A percentile compares a stretch with the other conserved stretches of the same genome.
phyloP scores from a whole-genome alignment of 495 filamentous ascomycete genomes.

The Aspergillus saccharolyticus region DNA sequence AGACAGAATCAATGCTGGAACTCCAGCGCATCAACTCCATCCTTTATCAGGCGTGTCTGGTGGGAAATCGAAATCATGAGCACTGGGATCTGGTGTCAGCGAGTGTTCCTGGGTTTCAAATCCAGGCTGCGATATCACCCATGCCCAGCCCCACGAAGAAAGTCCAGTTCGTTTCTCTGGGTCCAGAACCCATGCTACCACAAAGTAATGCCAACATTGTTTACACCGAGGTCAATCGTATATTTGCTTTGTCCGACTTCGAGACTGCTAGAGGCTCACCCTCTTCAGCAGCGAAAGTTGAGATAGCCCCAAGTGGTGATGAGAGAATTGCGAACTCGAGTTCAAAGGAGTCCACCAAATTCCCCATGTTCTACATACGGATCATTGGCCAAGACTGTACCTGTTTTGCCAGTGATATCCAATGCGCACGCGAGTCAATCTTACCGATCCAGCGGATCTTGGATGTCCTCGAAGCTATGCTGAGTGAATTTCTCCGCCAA shows the following conservation, averaged over 20 bases:
- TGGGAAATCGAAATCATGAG: slow-evolving; percentile 43
- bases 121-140: slow-evolving; percentile 67
- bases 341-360: slow-evolving; percentile 68
- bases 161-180: slow-evolving; percentile 75
- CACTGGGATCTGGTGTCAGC: slow-evolving; percentile 68
- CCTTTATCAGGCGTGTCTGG: slow-evolving; percentile 59
- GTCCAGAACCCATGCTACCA: slow-evolving; percentile 52
- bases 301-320: not conserved
- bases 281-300: not conserved
- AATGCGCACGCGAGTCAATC: slow-evolving; percentile 38
- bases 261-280: slow-evolving; percentile 47
- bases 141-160: slow-evolving; percentile 64
- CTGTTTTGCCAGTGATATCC: slow-evolving; percentile 12
- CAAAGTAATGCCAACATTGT: slow-evolving; percentile 57
- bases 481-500: slow-evolving; percentile 63
- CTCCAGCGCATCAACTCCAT: slow-evolving; percentile 44
- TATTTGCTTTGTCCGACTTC: slow-evolving; percentile 77
- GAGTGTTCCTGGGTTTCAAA: slow-evolving; percentile 49
- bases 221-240: slow-evolving; percentile 71
- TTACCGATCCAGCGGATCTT: slow-evolving; percentile 47
- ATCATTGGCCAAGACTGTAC: slow-evolving; percentile 40
- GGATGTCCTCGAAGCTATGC: slow-evolving; percentile 58
- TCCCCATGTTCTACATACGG: slow-evolving; percentile 86
- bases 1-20: slow-evolving; percentile 16
- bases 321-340: slow-evolving; percentile 37